Conservation (phyloP, 768 basidiomycete genomes). For the Termitomyces sp. region DNA sequence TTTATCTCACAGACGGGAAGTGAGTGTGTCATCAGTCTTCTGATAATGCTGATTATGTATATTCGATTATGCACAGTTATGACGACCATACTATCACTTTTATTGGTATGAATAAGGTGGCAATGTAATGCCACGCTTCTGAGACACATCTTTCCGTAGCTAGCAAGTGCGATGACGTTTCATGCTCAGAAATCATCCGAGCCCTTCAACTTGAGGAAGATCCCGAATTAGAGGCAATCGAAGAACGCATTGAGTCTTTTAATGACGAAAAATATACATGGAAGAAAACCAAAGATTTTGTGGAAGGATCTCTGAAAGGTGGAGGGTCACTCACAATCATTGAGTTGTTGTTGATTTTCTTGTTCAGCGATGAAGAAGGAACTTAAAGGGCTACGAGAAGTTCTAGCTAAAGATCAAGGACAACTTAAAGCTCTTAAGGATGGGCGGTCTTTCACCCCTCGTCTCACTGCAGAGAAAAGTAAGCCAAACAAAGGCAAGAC, state of each 20-base stretch:
- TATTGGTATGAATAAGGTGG: slow-evolving; percentile 34
- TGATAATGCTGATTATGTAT: background rate
- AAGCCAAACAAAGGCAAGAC: slow-evolving; percentile 3
- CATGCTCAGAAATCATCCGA: slow-evolving; percentile 50
- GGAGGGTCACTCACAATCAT: background rate
- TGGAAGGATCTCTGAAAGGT: slow-evolving; percentile 41
- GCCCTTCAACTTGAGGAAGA: slow-evolving; percentile 48
- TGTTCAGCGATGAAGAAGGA: slow-evolving; percentile 33
- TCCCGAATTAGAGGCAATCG: slow-evolving; percentile 44
- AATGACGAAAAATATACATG: slow-evolving; percentile 28
- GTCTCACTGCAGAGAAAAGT: slow-evolving; percentile 27
- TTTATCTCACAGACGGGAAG: slow-evolving; percentile 43
- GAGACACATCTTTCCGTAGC: slow-evolving; percentile 25
- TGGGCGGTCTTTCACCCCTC: slow-evolving; percentile 38
- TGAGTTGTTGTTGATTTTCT: background rate
- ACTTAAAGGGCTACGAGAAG: slow-evolving; percentile 32
- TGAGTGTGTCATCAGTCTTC: slow-evolving; percentile 23
- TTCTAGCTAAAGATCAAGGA: slow-evolving; percentile 32
- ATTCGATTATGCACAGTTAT: slow-evolving; percentile 31
- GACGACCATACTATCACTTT: slow-evolving; percentile 57
- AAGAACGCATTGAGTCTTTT: slow-evolving; percentile 36
- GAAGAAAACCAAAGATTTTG: slow-evolving; percentile 36
- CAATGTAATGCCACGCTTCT: background rate
- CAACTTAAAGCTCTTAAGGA: slow-evolving; percentile 44
- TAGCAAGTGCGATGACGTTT: slow-evolving; percentile 61